These are phyloP conservation scores for Neofusicoccum sp. DNA, from an alignment of 2,329 filamentous ascomycete species.

Conservation along the genomic window DNA sequence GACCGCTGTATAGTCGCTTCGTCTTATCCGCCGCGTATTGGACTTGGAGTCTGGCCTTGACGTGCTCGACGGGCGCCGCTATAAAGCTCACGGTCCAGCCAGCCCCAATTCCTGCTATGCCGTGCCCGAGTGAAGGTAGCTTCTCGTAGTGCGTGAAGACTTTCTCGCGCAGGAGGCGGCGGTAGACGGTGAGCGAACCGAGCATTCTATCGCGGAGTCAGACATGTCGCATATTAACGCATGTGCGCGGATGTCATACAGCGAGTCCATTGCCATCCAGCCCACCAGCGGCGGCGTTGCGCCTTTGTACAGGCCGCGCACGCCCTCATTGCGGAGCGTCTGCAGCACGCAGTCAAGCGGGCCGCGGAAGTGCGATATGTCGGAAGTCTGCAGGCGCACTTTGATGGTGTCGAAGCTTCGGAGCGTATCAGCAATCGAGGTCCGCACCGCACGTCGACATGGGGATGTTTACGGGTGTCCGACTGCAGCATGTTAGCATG, in stretches of 20 bases:
- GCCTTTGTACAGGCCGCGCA: slow-evolving; percentile 89
- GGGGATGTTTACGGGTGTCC: slow-evolving; percentile 59
- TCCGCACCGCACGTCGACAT: neutral
- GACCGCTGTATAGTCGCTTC: slow-evolving; percentile 79
- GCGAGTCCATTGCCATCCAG: slow-evolving; percentile 97
- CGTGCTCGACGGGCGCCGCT: slow-evolving; percentile 90
- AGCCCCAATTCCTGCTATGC: slow-evolving; percentile 82
- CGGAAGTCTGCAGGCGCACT: slow-evolving; percentile 88
- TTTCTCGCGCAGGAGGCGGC: slow-evolving; percentile 77
- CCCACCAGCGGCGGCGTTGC: slow-evolving; percentile 88
- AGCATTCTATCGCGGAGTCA: slow-evolving; percentile 63
- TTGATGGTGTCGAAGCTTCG: slow-evolving; percentile 91
- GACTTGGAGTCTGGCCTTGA: slow-evolving; percentile 91
- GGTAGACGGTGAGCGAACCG: slow-evolving; percentile 87
- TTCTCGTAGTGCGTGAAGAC: slow-evolving; percentile 65
- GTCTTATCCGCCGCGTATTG: slow-evolving; percentile 84
- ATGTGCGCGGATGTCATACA: slow-evolving; percentile 44
- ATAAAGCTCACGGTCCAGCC: slow-evolving; percentile 91
- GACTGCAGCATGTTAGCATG: slow-evolving; percentile 42
- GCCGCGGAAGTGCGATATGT: slow-evolving; percentile 75
- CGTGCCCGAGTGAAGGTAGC: slow-evolving; percentile 79
- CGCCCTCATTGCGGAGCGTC: slow-evolving; percentile 83
- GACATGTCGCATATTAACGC: neutral
- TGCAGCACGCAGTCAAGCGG: slow-evolving; percentile 83
- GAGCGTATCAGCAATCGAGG: neutral